phyloP scores from a whole-genome alignment of 202 grass and related monocot species.

The Zoysia matrella region DNA sequence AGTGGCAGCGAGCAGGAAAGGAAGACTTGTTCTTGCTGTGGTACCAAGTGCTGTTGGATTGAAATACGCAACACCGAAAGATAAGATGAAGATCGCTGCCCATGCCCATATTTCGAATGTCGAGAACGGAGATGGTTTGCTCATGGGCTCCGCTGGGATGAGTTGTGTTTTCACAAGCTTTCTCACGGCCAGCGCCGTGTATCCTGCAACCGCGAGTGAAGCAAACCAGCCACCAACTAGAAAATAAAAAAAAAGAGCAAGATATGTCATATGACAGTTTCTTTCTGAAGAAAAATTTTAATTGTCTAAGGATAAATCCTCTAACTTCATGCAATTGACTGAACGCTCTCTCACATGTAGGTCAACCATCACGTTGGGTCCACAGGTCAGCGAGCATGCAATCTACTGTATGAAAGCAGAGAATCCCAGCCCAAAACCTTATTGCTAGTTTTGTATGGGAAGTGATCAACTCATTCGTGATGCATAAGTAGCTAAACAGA shows the following conservation, averaged over 20 bases:
- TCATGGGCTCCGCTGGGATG: conserved; percentile 82
- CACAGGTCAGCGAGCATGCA: no score
- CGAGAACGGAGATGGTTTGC: conserved; percentile 73
- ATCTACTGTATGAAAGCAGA: no score
- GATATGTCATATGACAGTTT: not conserved
- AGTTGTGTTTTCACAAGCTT: conserved; percentile 83
- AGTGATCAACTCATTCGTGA: no score
- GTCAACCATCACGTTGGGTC: no score
- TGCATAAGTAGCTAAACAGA: no score
- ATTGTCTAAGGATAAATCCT: no score
- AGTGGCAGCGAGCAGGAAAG: conserved; percentile 82
- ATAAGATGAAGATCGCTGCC: conserved; percentile 55
- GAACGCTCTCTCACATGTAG: no score
- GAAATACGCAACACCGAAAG: conserved; percentile 63
- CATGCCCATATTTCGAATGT: conserved; percentile 62
- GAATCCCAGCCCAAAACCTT: no score
- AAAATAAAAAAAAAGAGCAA: conserved; percentile 7
- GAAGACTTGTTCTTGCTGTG: conserved; percentile 76
- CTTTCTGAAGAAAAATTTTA: no score
- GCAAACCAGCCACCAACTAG: conserved; percentile 85
- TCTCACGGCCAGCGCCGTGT: conserved; percentile 71
- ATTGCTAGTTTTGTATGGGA: no score
- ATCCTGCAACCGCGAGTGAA: conserved; percentile 79
- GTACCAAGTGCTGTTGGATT: conserved; percentile 67
- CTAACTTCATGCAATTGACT: no score